Base-by-base conservation (phyloP, 257 asterid genomes). In the Plantago ovata region DNA sequence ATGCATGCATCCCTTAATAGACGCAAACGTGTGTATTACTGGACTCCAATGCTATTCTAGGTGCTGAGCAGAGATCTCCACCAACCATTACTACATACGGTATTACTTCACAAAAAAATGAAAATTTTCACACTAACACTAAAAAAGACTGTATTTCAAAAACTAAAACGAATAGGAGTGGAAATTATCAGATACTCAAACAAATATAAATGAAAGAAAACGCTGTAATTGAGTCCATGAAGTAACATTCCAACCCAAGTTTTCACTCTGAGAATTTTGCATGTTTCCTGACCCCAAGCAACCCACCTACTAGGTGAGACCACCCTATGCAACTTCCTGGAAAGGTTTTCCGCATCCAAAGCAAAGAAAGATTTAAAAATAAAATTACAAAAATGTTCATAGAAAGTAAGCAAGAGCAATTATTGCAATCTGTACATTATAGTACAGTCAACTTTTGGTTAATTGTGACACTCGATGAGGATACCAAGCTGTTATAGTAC, bases 301-400 rank as follows among this genome's bases (percentile, higher is more conserved):
- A 59, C n/a, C n/a, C 38, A 56, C 7, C 48, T 52, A 63, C 16
- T 11, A 20, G 57, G 45, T 22, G 61, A 10, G 48, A 19, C 44
- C 53, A 63, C 62, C 50, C 36, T 28, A 64, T 45, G 70, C 62
- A 28, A n/a, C 23, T 18, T 48, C 32, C 3, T 19, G 4, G 28
- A 19, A 49, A 21, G 20, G 51, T n/a, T 46, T 43, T 46, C 51
- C 36, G 15, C 14, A 49, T 21, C 16, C 16, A 19, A 49, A 7
- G 51, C 51, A 46, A 16, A n/a, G n/a, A n/a, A n/a, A n/a, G n/a
- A n/a, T n/a, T n/a, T n/a, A n/a, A n/a, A 28, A 28, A 28, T 28
- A 28, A 28, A 24, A 24, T 24, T 2, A 24, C 4, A 28, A 3
- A 28, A 28, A 28, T 6, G 7, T 3, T 28, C 4, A 28, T 28